These are phyloP conservation scores for Ramaria sp. DNA, from an alignment of 768 basidiomycete species.

Conservation along the genomic window DNA sequence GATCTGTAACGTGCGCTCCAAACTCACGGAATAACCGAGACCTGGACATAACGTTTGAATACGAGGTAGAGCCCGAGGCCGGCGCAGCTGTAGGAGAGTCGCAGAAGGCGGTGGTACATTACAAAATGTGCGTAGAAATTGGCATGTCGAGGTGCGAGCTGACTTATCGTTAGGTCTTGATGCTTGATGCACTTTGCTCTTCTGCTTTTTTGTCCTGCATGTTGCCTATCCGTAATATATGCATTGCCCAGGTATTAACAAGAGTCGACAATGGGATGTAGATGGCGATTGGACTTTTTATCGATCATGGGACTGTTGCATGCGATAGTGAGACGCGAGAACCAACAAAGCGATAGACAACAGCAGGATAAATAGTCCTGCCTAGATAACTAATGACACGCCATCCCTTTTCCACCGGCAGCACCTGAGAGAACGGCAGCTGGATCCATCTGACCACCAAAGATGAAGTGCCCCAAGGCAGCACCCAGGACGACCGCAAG, in stretches of 20 bases:
- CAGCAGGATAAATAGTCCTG: too few species aligned
- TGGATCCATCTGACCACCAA: slow-evolving; percentile 52
- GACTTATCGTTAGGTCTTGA: slow-evolving; percentile 9
- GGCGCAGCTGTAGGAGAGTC: slow-evolving; percentile 8
- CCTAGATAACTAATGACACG: slow-evolving; percentile 49
- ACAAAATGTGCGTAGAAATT: slow-evolving; percentile 70
- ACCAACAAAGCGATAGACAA: too few species aligned
- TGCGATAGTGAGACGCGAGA: too few species aligned
- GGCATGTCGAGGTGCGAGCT: not conserved
- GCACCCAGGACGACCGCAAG: slow-evolving; percentile 73
- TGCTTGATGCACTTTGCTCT: not conserved
- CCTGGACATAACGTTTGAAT: slow-evolving; percentile 79
- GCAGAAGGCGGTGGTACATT: slow-evolving; percentile 34
- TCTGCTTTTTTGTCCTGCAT: not conserved
- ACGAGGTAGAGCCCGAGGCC: slow-evolving; percentile 35
- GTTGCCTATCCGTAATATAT: not conserved
- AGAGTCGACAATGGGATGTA: not conserved
- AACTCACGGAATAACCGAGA: slow-evolving; percentile 92
- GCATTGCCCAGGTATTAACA: not conserved
- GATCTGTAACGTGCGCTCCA: slow-evolving; percentile 68
- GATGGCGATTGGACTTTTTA: not conserved
- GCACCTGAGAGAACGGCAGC: slow-evolving; percentile 41
- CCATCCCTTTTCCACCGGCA: slow-evolving; percentile 54
- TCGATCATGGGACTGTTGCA: too few species aligned
- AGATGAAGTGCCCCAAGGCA: slow-evolving; percentile 73